A percentile compares a stretch with the other conserved stretches of the same genome.
These are phyloP conservation scores for Exophiala sideris DNA, from an alignment of 2,329 filamentous ascomycete genomes.

Conservation along the genomic window DNA sequence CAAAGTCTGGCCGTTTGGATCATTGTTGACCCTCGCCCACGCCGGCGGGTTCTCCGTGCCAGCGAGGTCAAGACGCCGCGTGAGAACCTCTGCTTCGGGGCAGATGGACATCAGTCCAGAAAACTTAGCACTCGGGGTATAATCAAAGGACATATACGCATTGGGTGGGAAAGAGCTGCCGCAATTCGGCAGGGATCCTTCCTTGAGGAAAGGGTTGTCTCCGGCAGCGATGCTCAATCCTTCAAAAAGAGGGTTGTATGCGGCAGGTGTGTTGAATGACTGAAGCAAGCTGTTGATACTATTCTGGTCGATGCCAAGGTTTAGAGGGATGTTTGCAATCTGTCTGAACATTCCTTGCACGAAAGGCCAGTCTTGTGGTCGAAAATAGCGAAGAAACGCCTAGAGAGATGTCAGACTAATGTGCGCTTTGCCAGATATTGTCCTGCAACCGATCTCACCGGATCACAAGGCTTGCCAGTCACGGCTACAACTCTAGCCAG, in stretches of 20 bases:
- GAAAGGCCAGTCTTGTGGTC: slow-evolving; percentile 1
- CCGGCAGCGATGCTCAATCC: background rate
- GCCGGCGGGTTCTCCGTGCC: background rate
- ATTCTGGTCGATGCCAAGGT: background rate
- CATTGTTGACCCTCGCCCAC: background rate
- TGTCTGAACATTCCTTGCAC: slow-evolving; percentile 5
- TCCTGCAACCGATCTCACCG: background rate
- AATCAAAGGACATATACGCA: background rate
- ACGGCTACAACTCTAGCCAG: slow-evolving; percentile 5
- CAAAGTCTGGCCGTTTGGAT: background rate
- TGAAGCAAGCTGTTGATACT: background rate
- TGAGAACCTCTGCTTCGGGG: background rate
- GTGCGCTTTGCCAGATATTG: background rate
- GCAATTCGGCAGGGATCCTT: background rate
- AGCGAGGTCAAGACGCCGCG: too few relatives aligned
- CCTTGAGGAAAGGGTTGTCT: background rate
- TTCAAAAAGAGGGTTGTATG: background rate
- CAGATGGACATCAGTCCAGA: background rate
- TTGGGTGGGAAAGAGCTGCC: background rate
- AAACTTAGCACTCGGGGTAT: background rate
- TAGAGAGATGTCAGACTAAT: background rate
- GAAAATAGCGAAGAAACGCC: slow-evolving; percentile 7
- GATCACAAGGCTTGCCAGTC: slow-evolving; percentile 4
- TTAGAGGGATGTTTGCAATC: slow-evolving; percentile 4
- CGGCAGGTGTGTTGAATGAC: background rate